Evolutionary conservation across 257 asterid genomes (phyloP).

Genomic region (Solanum acaule): DNA sequence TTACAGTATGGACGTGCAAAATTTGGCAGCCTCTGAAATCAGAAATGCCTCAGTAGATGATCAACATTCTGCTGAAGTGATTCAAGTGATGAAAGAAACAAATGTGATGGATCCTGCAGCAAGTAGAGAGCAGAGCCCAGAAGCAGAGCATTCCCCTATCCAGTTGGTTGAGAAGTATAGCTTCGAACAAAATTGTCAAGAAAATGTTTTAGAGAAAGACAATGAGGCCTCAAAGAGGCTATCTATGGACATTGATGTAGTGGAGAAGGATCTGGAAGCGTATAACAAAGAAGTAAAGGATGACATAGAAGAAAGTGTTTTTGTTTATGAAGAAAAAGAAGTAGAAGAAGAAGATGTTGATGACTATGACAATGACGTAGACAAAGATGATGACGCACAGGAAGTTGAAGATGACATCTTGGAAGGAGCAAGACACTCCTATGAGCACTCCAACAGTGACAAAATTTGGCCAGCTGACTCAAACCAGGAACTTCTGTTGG

Average conservation of each 20-base stretch:
- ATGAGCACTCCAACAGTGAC: constrained; percentile 24
- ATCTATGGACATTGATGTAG: no score
- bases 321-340: neutral
- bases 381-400: constrained; percentile 11
- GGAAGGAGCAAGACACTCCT: constrained; percentile 23
- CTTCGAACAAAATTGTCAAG: neutral
- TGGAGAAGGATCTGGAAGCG: no score
- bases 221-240: neutral
- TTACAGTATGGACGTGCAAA: neutral
- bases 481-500: neutral
- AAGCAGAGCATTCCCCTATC: neutral
- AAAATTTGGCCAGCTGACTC: constrained; percentile 29
- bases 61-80: neutral
- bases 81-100: neutral
- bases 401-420: constrained; percentile 19
- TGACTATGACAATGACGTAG: neutral
- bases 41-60: neutral
- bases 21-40: constrained; percentile 1
- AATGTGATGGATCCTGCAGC: neutral
- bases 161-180: neutral
- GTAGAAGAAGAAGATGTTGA: neutral
- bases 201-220: neutral
- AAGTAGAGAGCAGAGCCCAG: neutral
- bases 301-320: neutral
- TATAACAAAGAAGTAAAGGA: neutral